These are phyloP conservation scores for Clohesyomyces aquaticus DNA, from an alignment of 495 filamentous ascomycete genomes.

Conservation along the genomic window DNA sequence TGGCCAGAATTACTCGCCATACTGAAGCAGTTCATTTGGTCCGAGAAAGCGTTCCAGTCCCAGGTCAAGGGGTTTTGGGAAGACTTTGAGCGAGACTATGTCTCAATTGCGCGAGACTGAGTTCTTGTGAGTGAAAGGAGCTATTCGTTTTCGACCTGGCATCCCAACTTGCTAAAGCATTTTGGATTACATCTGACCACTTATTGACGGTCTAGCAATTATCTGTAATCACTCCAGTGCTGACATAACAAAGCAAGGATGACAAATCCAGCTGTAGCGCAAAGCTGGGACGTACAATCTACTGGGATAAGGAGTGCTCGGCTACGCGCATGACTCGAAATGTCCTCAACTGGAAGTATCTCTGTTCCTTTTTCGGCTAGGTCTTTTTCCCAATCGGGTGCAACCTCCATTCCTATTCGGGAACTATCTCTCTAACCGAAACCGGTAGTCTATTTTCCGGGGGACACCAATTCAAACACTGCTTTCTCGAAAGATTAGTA, in stretches of 20 bases:
- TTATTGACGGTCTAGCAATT: no score
- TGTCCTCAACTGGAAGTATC: constrained; percentile 5
- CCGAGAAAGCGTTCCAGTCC: constrained; percentile 46
- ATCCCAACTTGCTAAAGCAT: no score
- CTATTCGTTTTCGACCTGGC: no score
- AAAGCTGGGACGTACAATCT: no score
- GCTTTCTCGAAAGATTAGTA: not conserved
- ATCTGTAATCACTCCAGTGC: constrained; percentile 14
- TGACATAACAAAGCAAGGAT: constrained; percentile 1
- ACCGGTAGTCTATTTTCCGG: not conserved
- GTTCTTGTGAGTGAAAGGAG: not conserved
- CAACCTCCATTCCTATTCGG: not conserved
- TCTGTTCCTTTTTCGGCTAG: constrained; percentile 7
- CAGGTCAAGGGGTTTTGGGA: constrained; percentile 45
- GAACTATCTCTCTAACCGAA: not conserved
- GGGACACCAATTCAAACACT: no score
- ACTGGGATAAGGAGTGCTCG: no score
- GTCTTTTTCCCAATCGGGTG: not conserved
- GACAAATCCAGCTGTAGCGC: no score
- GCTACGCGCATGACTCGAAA: no score
- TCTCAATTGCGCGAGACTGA: not conserved
- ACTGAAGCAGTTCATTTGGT: constrained; percentile 50
- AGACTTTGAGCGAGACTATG: constrained; percentile 3
- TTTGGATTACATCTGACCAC: no score
- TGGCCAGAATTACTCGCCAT: constrained; percentile 44